phyloP scores from a whole-genome alignment of 805 yeast genomes.

The Starmerella stigmatis region DNA sequence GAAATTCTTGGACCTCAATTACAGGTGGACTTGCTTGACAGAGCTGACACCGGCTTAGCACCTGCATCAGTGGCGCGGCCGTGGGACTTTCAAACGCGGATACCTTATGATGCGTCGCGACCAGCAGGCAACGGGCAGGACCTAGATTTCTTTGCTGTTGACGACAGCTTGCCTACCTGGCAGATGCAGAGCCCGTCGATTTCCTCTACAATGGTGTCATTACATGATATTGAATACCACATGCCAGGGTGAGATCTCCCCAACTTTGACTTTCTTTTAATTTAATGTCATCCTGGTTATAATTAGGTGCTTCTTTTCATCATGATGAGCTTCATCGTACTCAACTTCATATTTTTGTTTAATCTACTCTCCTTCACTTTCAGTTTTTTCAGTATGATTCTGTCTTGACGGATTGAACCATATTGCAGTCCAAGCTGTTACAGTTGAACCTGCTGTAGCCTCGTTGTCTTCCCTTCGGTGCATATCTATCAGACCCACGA shows the following conservation, averaged over 20 bases:
- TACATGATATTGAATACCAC: constrained; percentile 1
- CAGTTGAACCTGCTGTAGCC: too few relatives aligned
- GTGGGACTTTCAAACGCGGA: not conserved
- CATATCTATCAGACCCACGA: too few relatives aligned
- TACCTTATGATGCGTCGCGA: not conserved
- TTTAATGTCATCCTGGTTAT: too few relatives aligned
- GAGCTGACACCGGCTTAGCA: not conserved
- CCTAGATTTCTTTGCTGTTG: not conserved
- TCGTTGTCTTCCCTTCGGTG: too few relatives aligned
- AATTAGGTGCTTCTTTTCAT: too few relatives aligned
- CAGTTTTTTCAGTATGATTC: too few relatives aligned
- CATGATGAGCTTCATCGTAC: too few relatives aligned
- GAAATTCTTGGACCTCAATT: not conserved
- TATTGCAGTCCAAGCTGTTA: too few relatives aligned
- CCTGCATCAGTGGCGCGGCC: not conserved
- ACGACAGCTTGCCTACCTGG: not conserved
- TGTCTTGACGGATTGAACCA: too few relatives aligned
- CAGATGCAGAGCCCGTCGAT: not conserved
- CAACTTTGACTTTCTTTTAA: not conserved
- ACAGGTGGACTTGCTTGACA: too few relatives aligned
- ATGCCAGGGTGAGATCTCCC: not conserved
- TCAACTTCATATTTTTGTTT: too few relatives aligned
- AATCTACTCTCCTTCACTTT: too few relatives aligned
- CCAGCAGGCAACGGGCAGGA: not conserved
- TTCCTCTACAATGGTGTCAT: not conserved